Conservation (phyloP, 768 basidiomycete genomes). For the Zangia roseola region DNA sequence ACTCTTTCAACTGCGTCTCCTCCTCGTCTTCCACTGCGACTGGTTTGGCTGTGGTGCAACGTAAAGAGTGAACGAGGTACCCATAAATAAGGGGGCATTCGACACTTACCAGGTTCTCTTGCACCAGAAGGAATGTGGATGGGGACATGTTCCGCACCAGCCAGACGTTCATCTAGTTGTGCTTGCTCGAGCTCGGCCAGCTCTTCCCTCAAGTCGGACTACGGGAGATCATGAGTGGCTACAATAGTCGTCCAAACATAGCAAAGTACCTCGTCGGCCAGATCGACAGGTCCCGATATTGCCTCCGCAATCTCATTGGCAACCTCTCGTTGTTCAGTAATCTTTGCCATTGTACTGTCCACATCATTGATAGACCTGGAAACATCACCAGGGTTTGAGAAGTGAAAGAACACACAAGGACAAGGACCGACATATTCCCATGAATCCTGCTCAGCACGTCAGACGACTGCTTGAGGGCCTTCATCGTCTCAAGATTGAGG, state of each 20-base stretch:
- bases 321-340: constrained; percentile 88
- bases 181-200: constrained; percentile 88
- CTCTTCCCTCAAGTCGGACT: constrained; percentile 80
- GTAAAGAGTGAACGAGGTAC: constrained; percentile 4
- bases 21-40: constrained; percentile 83
- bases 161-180: constrained; percentile 78
- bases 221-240: constrained; percentile 6
- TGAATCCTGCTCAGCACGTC: constrained; percentile 90
- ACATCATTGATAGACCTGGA: constrained; percentile 82
- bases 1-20: constrained; percentile 80
- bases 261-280: constrained; percentile 69
- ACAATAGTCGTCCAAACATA: background rate
- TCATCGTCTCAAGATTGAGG: constrained; percentile 96
- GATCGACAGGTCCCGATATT: constrained; percentile 71
- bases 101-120: constrained; percentile 49
- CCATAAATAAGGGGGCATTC: background rate
- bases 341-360: constrained; percentile 82
- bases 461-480: constrained; percentile 94
- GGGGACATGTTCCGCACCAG: constrained; percentile 87
- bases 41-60: constrained; percentile 26
- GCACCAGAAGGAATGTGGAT: constrained; percentile 73
- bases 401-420: background rate
- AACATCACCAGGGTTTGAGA: background rate
- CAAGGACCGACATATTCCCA: constrained; percentile 71
- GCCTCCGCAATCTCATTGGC: constrained; percentile 91